Evolutionary conservation across 2,329 filamentous ascomycete species (phyloP), one percentile per base, ranked within the genome.

Genomic region (Xylaria sp.): DNA sequence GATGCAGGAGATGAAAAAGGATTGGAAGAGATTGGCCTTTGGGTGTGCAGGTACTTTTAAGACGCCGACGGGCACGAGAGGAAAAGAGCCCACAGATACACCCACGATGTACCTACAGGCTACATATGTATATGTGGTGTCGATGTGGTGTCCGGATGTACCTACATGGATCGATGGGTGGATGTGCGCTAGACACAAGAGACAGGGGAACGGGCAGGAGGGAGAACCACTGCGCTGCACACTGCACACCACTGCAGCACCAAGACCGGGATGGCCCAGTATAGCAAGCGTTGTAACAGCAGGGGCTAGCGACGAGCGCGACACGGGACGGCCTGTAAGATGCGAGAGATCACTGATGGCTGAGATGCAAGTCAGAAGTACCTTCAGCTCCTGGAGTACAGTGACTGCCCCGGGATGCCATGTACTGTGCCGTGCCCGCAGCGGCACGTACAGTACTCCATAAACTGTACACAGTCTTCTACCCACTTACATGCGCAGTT

Each of bases 1-100:
- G 83, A 85, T 82, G 80, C 81, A 83, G 81, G 80, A 83, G 82
- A 83, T 80, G 82, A 82, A 84, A 84, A 85, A 84, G 84, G 85
- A 87, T 83, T 85, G 84, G 85, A 83, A 83, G 82, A 85, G 82
- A 86, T 78, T 80, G 78, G 80, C 76, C 78, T 72, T 67, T 67
- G 66, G 71, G 69, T 67, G 73, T 79, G 78, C 78, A 65, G 77
- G 79, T 80, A 80, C 79, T 79, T 82, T 83, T 82, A 82, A 84
- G 81, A 82, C 81, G 81, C 73, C 71, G 65, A 51, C 62, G 65
- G 65, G 58, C 57, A 62, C 61, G 60, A 65, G 55, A 66, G 66
- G 34, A 37, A 62, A 58, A 58, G n/a, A 62, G 67, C 60, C 70
- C 70, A 72, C 70, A 72, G 67, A 65, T 72, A 69, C 63, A 69